Conservation (phyloP, 2,329 filamentous ascomycete species). For the Fusarium sp. region DNA sequence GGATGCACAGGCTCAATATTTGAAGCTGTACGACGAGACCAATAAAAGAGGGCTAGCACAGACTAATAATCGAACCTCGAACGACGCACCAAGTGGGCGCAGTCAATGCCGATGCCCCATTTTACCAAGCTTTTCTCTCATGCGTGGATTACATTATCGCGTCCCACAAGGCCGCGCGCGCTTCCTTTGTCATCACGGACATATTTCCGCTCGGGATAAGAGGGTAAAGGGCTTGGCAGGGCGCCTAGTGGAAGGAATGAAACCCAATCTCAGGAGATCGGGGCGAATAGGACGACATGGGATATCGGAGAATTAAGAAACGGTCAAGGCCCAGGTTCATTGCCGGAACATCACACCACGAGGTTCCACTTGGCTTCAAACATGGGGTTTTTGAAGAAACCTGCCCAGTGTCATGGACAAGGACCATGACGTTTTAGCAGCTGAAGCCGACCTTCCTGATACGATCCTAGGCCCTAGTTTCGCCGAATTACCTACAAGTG, state of each 20-base stretch:
- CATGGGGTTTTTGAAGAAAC: not conserved
- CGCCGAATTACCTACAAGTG: not conserved
- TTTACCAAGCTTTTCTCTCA: not conserved
- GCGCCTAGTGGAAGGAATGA: not conserved
- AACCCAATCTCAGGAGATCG: constrained; percentile 9
- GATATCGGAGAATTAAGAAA: not conserved
- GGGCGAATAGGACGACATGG: not conserved
- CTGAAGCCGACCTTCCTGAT: not conserved
- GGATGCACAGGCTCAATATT: not conserved
- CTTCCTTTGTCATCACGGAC: constrained; percentile 3
- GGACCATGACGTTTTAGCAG: not conserved
- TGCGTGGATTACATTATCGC: not conserved
- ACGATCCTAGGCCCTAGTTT: not conserved
- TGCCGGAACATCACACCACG: constrained; percentile 1
- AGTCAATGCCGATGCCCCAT: not conserved
- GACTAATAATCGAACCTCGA: not conserved
- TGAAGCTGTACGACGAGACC: not conserved
- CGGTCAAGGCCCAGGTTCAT: not conserved
- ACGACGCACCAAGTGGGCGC: not conserved
- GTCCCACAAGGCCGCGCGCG: not conserved
- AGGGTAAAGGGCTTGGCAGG: not conserved
- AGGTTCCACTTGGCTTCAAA: not conserved
- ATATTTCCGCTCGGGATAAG: not conserved
- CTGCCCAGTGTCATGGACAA: not conserved
- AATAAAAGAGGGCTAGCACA: not conserved